These are phyloP conservation scores for Neofusicoccum parvum DNA, from an alignment of 2,329 filamentous ascomycete species.

Conservation along the genomic window DNA sequence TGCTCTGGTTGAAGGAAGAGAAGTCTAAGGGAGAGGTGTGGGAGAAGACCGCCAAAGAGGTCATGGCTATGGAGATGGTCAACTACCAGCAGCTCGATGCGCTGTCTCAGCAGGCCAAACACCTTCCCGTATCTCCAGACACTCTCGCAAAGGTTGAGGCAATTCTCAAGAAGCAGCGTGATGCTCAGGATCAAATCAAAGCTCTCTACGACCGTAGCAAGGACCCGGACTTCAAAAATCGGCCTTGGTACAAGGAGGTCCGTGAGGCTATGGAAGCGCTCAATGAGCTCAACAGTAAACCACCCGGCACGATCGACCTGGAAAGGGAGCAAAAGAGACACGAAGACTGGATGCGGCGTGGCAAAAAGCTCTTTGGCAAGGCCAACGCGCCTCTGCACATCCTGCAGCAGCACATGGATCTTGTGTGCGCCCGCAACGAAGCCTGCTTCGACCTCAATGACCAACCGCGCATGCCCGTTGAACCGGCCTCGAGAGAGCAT, in stretches of 20 bases:
- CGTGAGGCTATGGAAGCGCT: constrained; percentile 84
- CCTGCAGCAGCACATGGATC: constrained; percentile 89
- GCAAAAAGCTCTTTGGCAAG: constrained; percentile 97
- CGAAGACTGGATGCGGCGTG: constrained; percentile 98
- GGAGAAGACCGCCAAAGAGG: constrained; percentile 89
- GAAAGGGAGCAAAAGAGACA: constrained; percentile 93
- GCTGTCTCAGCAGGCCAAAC: constrained; percentile 78
- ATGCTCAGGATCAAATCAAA: constrained; percentile 86
- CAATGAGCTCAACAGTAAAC: constrained; percentile 89
- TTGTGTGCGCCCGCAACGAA: constrained; percentile 84
- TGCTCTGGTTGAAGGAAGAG: constrained; percentile 75
- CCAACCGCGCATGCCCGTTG: constrained; percentile 84
- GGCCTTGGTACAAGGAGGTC: constrained; percentile 89
- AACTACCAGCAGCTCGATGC: constrained; percentile 95
- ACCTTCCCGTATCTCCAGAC: constrained; percentile 77
- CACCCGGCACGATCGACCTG: constrained; percentile 84
- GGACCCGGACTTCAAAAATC: constrained; percentile 71
- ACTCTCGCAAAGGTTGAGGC: constrained; percentile 83
- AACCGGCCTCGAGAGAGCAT: constrained; percentile 85
- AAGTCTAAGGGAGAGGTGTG: constrained; percentile 77
- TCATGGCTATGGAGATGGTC: constrained; percentile 87
- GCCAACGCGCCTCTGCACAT: constrained; percentile 97
- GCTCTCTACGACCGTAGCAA: constrained; percentile 78
- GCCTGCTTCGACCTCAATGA: constrained; percentile 92
- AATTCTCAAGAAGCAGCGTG: constrained; percentile 92